These are phyloP conservation scores for Xanthoconium purpureum DNA, from an alignment of 768 basidiomycete species.

Conservation along the genomic window DNA sequence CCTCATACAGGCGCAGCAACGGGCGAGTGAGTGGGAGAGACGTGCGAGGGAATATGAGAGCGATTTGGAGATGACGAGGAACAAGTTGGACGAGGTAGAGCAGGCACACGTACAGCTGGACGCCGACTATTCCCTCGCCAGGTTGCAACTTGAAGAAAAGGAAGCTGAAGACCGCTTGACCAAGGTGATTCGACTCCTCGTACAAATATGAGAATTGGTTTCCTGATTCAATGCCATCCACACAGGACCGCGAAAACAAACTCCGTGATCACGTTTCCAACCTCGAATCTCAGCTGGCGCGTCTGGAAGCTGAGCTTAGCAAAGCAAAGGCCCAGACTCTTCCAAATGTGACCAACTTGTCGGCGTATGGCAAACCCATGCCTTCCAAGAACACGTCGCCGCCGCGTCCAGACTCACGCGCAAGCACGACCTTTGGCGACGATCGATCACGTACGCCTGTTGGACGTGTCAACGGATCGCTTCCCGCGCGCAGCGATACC, in stretches of 20 bases:
- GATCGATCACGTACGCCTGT: conserved; percentile 53
- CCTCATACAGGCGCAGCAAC: conserved; percentile 71
- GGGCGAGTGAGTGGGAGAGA: conserved; percentile 78
- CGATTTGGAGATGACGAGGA: conserved; percentile 56
- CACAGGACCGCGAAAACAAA: conserved; percentile 68
- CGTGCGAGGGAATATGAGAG: conserved; percentile 69
- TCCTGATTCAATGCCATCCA: neutral
- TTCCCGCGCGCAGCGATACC: conserved; percentile 39
- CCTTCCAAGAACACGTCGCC: conserved; percentile 38
- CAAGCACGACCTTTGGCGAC: conserved; percentile 57
- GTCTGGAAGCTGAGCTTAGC: conserved; percentile 57
- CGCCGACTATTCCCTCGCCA: conserved; percentile 63
- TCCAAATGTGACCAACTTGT: conserved; percentile 29
- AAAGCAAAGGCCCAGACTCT: conserved; percentile 37
- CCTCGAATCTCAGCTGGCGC: conserved; percentile 58
- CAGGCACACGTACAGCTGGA: conserved; percentile 64
- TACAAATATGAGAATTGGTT: neutral
- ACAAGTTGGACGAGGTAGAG: conserved; percentile 65
- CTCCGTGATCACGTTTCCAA: conserved; percentile 62
- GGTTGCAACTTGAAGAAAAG: conserved; percentile 71
- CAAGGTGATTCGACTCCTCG: conserved; percentile 44
- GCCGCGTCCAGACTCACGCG: conserved; percentile 71
- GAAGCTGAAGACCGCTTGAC: conserved; percentile 66
- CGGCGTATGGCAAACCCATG: conserved; percentile 41
- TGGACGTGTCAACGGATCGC: conserved; percentile 34